Base-by-base conservation (phyloP, 1,284 basidiomycete species). In the Ustilago loliicola region DNA sequence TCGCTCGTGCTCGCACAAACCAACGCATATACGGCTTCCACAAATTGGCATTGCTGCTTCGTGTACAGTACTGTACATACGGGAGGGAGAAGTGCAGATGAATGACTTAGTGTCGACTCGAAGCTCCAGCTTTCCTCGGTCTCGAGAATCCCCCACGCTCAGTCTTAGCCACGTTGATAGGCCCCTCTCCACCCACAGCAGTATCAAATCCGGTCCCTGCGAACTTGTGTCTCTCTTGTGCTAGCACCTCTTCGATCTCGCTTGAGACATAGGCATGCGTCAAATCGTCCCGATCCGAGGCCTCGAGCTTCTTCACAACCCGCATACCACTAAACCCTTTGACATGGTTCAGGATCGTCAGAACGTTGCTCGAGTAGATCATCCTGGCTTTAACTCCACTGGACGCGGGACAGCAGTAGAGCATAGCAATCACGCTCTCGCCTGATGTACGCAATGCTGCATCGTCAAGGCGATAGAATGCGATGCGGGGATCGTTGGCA, bases 301-400 rank as follows among this genome's bases (percentile, higher is more conserved):
- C 65, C 21, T 78, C 76, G 42, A 78, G 64, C 71, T 78, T 79
- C 45, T 79, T 82, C 19, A 79, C 70, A 1, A 82, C 56, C 2
- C 75, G 64, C 66, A 82, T 67, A 11, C 79, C 79, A 11, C 66
- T 62, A 25, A 80, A 72, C n/a, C 52, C 34, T 45, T 72, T 79
- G 34, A 80, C 79, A 40, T 74, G 72, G 57, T 78, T 74, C 10
- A 75, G 40, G 19, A 71, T 70, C 51, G 66, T 68, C 3, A 80
- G 57, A 38, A 82, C 68, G 53, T 81, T 81, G 66, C 63, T 66
- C 52, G 75, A 77, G 56, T 83, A 83, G 47, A 83, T 64, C 81
- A 83, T 83, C 30, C 78, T 57, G 32, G 73, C 61, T 51, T 79
- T 77, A 54, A 83, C 72, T 19, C 77, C 71, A 51, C 76, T 81